Base-by-base conservation (phyloP, 805 yeast species). In the Zygotorulaspora sp. region DNA sequence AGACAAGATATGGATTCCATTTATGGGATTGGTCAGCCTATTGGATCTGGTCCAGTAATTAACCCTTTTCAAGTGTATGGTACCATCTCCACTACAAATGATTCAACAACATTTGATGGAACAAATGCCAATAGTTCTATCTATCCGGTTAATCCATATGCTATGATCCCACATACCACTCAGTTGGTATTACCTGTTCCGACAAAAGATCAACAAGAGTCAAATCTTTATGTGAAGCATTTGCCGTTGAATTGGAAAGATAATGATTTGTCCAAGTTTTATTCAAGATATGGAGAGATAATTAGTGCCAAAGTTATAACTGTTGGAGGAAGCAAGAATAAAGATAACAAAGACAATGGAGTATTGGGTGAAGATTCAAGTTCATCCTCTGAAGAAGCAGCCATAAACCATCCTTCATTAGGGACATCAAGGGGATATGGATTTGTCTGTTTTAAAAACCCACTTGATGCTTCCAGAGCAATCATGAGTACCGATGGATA, bases 341-440 rank as follows among this genome's bases (percentile, higher is more conserved):
- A 41, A 12, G 21, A 14, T n/a, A 10, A 17, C 3, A 35, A 44
- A 18, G 30, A 35, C n/a, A 30, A 40, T 5, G 7, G 11, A n/a
- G 24, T 14, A 6, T 7, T 22, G 5, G 15, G 13, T 8, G 32
- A 15, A 13, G 24, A 12, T 11, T 16, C 12, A 8, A 28, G 25
- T 9, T 13, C 28, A 11, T 3, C 32, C 11, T 14, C 39, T 16
- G 28, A 13, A 5, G 26, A 23, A 12, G 37, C 32, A 9, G 40
- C 31, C 8, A 14, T 26, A 8, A 25, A 22, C 14, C 31, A 42
- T 11, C 40, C 38, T n/a, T 29, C 31, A 12, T n/a, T 51, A 19
- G 61, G 58, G 7, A 34, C 51, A 47, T 81, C 90, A 15, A 75
- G 78, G 56, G 89, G 92, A 14, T 85, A 81, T 56, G 94, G 92